These are phyloP conservation scores for Ceratocystis ficicola DNA, from an alignment of 2,329 filamentous ascomycete species.

Conservation along the genomic window DNA sequence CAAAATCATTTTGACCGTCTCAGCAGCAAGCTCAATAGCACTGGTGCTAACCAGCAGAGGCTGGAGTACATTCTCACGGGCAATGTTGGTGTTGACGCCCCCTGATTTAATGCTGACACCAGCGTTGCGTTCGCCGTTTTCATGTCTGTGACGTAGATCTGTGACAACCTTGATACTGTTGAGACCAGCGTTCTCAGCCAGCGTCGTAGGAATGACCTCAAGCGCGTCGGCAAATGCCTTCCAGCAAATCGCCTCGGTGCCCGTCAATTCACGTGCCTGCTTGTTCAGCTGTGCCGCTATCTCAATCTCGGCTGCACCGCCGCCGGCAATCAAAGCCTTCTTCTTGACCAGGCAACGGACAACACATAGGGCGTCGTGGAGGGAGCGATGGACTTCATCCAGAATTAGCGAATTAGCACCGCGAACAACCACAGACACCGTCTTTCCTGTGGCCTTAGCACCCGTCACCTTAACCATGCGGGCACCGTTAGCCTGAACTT, in stretches of 20 bases:
- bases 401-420: slow-evolving; percentile 90
- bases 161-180: slow-evolving; percentile 99
- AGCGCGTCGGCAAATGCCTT: slow-evolving; percentile 97
- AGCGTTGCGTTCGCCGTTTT: slow-evolving; percentile 87
- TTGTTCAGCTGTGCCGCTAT: slow-evolving; percentile 77
- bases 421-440: slow-evolving; percentile 85
- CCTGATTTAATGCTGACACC: slow-evolving; percentile 97
- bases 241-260: slow-evolving; percentile 96
- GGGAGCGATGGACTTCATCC: slow-evolving; percentile 89
- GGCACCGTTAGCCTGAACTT: slow-evolving; percentile 73
- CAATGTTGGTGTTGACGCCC: slow-evolving; percentile 92
- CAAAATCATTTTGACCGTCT: slow-evolving; percentile 93
- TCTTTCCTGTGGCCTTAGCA: slow-evolving; percentile 72
- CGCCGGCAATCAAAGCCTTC: slow-evolving; percentile 95
- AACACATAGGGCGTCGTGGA: slow-evolving; percentile 95
- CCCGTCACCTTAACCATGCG: slow-evolving; percentile 93
- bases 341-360: slow-evolving; percentile 98
- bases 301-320: slow-evolving; percentile 92
- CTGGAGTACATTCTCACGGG: slow-evolving; percentile 92
- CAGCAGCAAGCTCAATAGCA: slow-evolving; percentile 88
- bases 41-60: slow-evolving; percentile 93
- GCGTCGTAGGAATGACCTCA: slow-evolving; percentile 90
- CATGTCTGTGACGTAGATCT: slow-evolving; percentile 85
- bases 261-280: slow-evolving; percentile 68
- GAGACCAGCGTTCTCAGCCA: slow-evolving; percentile 92